Conservation (phyloP, 2,329 filamentous ascomycete genomes). For the Colletotrichum salicis region DNA sequence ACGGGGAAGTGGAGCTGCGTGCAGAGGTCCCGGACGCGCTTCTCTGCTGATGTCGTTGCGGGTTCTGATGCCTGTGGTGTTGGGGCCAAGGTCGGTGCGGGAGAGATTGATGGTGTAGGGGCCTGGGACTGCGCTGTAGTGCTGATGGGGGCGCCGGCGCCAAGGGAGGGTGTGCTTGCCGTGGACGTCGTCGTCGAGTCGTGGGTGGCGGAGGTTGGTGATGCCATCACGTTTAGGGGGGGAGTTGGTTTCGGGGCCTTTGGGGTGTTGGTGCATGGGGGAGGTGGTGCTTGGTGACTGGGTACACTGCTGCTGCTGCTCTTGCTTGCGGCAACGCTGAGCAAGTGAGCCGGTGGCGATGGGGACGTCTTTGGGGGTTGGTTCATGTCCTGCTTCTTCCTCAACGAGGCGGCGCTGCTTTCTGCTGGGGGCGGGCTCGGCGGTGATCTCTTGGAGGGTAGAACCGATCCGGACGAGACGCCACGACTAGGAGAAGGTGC, state of each 20-base stretch:
- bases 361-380: not conserved
- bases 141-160: not conserved
- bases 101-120: not conserved
- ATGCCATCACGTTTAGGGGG: slow-evolving; percentile 8
- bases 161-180: not conserved
- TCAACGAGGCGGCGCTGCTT: not conserved
- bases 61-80: not conserved
- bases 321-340: not conserved
- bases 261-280: slow-evolving; percentile 31
- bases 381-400: not conserved
- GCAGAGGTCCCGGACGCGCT: slow-evolving; percentile 48
- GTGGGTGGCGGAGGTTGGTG: not conserved
- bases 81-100: slow-evolving; percentile 22
- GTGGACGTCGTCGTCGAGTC: not conserved
- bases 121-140: not conserved
- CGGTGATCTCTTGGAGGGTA: slow-evolving; percentile 2
- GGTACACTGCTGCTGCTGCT: not conserved
- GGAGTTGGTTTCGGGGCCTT: not conserved
- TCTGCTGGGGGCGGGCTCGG: not conserved
- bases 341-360: not conserved
- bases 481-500: no score
- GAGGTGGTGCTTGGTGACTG: not conserved
- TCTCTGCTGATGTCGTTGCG: slow-evolving; percentile 33
- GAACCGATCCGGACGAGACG: not conserved
- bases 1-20: slow-evolving; percentile 43